Evolutionary conservation across 1,284 basidiomycete species (phyloP).

Genomic region (Ceratobasidium sp.): DNA sequence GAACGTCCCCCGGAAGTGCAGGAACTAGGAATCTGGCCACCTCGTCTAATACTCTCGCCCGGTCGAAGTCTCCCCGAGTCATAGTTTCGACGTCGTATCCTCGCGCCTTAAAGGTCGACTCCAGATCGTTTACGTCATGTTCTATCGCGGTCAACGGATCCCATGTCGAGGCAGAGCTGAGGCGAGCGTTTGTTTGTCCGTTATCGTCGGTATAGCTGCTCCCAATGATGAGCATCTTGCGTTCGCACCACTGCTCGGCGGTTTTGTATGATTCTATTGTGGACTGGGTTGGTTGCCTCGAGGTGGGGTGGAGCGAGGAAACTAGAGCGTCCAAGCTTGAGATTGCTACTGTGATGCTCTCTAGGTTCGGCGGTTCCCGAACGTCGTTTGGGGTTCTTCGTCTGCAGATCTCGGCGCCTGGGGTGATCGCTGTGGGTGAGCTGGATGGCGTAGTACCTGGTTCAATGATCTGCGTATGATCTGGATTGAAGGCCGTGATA

Average conservation of each 20-base stretch:
- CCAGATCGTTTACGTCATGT: conserved; percentile 17
- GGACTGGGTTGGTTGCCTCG: background rate
- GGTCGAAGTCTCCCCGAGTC: background rate
- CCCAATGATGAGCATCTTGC: conserved; percentile 35
- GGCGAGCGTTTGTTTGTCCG: background rate
- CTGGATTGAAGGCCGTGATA: background rate
- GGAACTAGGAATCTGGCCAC: conserved; percentile 14
- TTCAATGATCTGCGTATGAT: background rate
- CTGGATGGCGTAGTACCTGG: conserved; percentile 2
- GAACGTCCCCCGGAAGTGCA: conserved; percentile 28
- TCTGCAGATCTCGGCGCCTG: too few species aligned
- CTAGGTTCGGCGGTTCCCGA: background rate
- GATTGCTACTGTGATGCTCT: background rate
- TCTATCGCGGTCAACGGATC: background rate
- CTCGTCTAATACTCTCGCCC: background rate
- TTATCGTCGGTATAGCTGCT: background rate
- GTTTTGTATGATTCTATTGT: conserved; percentile 11
- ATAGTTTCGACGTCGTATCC: conserved; percentile 14
- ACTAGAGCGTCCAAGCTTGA: background rate
- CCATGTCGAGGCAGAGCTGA: background rate
- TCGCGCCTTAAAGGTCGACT: conserved; percentile 11
- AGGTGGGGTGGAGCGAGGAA: background rate
- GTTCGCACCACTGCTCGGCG: background rate
- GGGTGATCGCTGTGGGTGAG: conserved; percentile 11
- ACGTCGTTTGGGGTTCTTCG: background rate